These are phyloP conservation scores for Helminthosporium solani DNA, from an alignment of 2,329 filamentous ascomycete species.

Conservation along the genomic window DNA sequence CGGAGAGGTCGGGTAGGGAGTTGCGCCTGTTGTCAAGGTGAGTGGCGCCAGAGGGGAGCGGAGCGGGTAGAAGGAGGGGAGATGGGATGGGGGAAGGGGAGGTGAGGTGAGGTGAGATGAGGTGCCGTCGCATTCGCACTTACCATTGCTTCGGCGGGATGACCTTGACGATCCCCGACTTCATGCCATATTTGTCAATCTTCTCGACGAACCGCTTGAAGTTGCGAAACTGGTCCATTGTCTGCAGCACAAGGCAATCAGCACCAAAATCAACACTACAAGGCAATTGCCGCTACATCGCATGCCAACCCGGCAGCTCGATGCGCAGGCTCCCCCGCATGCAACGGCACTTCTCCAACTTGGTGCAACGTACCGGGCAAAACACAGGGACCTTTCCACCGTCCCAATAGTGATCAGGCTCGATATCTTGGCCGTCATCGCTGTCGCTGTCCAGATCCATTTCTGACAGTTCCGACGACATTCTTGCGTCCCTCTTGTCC, in stretches of 20 bases:
- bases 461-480: slow-evolving; percentile 52
- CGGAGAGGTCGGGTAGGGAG: slow-evolving; percentile 72
- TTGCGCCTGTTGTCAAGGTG: slow-evolving; percentile 56
- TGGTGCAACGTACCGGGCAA: slow-evolving; percentile 65
- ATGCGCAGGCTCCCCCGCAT: slow-evolving; percentile 9
- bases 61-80: too few relatives aligned
- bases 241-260: slow-evolving; percentile 47
- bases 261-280: slow-evolving; percentile 5
- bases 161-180: slow-evolving; percentile 94
- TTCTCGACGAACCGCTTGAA: slow-evolving; percentile 90
- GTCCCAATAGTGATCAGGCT: slow-evolving; percentile 85
- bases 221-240: slow-evolving; percentile 90
- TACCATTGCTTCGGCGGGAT: slow-evolving; percentile 94
- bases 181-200: slow-evolving; percentile 94
- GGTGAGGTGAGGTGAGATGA: background rate
- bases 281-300: background rate
- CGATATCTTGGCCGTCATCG: slow-evolving; percentile 64
- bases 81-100: too few relatives aligned
- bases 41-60: too few relatives aligned
- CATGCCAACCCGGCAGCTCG: slow-evolving; percentile 2
- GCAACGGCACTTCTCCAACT: slow-evolving; percentile 4
- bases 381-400: slow-evolving; percentile 86
- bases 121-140: slow-evolving; percentile 30
- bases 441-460: slow-evolving; percentile 43
- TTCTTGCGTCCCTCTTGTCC: slow-evolving; percentile 46